These are phyloP conservation scores for Phytophthora syringae DNA, from an alignment of 352 stramenopile species.

Conservation along the genomic window DNA sequence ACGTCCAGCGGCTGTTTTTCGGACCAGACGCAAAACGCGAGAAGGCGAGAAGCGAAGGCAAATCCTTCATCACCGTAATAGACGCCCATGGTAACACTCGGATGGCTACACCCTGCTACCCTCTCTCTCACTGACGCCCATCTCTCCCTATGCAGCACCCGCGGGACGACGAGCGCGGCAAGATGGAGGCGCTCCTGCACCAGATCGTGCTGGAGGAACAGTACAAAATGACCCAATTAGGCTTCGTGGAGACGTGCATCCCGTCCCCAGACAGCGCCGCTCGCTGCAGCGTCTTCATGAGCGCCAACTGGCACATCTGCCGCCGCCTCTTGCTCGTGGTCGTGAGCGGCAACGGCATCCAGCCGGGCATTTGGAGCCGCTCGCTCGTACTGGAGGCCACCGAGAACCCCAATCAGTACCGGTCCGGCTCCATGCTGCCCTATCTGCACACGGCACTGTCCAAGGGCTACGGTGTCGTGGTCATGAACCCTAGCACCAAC, in stretches of 20 bases:
- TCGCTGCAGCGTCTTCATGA: slow-evolving; percentile 84
- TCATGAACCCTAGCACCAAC: slow-evolving; percentile 85
- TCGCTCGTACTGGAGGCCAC: slow-evolving; percentile 79
- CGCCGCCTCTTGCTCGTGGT: slow-evolving; percentile 77
- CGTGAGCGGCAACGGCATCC: slow-evolving; percentile 85
- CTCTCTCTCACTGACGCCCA: neutral
- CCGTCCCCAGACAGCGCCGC: slow-evolving; percentile 67
- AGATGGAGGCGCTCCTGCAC: slow-evolving; percentile 83
- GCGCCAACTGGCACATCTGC: slow-evolving; percentile 85
- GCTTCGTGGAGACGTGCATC: slow-evolving; percentile 86
- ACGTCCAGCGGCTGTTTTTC: too few species aligned
- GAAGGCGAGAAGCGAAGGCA: slow-evolving; percentile 17
- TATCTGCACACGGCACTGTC: slow-evolving; percentile 83
- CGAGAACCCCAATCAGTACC: slow-evolving; percentile 79
- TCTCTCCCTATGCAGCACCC: slow-evolving; percentile 25
- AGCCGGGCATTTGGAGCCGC: slow-evolving; percentile 87
- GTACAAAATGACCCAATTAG: slow-evolving; percentile 85
- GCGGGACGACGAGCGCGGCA: slow-evolving; percentile 50
- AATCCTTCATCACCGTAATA: slow-evolving; percentile 30
- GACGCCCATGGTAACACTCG: slow-evolving; percentile 21
- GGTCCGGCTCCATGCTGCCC: slow-evolving; percentile 82
- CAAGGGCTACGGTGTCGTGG: slow-evolving; percentile 83
- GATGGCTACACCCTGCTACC: slow-evolving; percentile 15
- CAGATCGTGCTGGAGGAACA: slow-evolving; percentile 89
- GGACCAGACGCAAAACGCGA: neutral